phyloP scores from a whole-genome alignment of 2,329 filamentous ascomycete species.

The Alternaria angustiovoidea region DNA sequence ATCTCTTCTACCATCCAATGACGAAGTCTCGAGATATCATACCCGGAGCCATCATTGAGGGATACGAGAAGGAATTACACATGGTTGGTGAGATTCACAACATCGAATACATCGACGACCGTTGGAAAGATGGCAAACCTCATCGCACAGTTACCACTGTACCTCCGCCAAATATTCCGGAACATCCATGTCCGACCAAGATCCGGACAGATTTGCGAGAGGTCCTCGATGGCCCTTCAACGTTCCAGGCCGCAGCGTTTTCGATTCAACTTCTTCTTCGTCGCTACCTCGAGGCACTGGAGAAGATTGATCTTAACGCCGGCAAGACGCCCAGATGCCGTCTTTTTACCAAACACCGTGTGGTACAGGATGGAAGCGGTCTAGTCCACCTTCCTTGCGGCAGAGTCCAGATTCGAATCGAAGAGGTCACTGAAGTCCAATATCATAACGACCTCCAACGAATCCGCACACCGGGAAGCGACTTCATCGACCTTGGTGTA shows the following conservation, averaged over 20 bases:
- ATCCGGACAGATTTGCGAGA: conserved; percentile 24
- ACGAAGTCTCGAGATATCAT: conserved; percentile 20
- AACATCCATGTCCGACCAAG: conserved; percentile 15
- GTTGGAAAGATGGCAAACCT: conserved; percentile 25
- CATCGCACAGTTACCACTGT: conserved; percentile 25
- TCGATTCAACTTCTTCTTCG: conserved; percentile 24
- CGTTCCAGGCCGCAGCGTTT: conserved; percentile 24
- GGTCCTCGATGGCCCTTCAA: conserved; percentile 27
- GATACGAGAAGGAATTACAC: conserved; percentile 20
- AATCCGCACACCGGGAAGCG: conserved; percentile 24
- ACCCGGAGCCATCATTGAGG: conserved; percentile 25
- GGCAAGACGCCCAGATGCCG: conserved; percentile 19
- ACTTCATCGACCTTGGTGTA: conserved; percentile 14
- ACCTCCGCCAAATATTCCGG: conserved; percentile 13
- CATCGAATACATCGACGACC: conserved; percentile 28
- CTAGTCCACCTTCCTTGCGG: conserved; percentile 18
- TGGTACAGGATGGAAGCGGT: conserved; percentile 25
- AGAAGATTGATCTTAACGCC: conserved; percentile 23
- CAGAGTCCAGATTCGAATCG: conserved; percentile 23
- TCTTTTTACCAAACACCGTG: conserved; percentile 25
- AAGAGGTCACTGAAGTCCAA: conserved; percentile 23
- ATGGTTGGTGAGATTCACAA: conserved; percentile 22
- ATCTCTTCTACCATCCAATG: conserved; percentile 19
- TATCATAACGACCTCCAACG: conserved; percentile 21
- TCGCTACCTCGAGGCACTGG: conserved; percentile 25